Conservation (phyloP, 495 filamentous ascomycete species). For the Aspergillus kassunensis region DNA sequence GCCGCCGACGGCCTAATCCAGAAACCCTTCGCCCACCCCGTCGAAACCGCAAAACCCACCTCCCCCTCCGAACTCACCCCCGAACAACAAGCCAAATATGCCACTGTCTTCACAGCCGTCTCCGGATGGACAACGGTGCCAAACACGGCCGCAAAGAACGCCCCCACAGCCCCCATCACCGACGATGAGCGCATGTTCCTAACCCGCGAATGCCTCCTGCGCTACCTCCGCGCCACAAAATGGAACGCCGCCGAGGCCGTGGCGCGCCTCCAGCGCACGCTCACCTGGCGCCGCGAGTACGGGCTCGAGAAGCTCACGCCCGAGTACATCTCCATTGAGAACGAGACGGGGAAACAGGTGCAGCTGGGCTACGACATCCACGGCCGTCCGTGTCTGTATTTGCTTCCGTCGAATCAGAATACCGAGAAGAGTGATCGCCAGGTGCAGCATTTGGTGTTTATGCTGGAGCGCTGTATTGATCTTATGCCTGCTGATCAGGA, state of each 20-base stretch:
- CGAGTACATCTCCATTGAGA: constrained; percentile 84
- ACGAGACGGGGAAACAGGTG: constrained; percentile 93
- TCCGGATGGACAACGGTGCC: constrained; percentile 70
- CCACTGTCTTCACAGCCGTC: constrained; percentile 61
- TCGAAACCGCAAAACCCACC: constrained; percentile 50
- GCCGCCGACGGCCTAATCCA: constrained; percentile 52
- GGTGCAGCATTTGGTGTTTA: constrained; percentile 89
- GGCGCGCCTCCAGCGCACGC: constrained; percentile 70
- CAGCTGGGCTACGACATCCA: constrained; percentile 82
- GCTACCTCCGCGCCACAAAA: constrained; percentile 90
- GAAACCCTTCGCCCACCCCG: constrained; percentile 65
- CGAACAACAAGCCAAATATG: constrained; percentile 84
- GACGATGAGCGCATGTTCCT: constrained; percentile 85
- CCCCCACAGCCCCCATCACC: constrained; percentile 60
- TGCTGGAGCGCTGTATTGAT: constrained; percentile 87
- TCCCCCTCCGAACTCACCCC: constrained; percentile 54
- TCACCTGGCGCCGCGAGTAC: constrained; percentile 88
- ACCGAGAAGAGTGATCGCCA: constrained; percentile 85
- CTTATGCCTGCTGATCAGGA: constrained; percentile 83
- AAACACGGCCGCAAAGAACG: constrained; percentile 51
- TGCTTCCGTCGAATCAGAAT: constrained; percentile 86
- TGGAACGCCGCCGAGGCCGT: constrained; percentile 76
- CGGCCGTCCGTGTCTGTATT: constrained; percentile 79
- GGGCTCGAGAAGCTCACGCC: constrained; percentile 67
- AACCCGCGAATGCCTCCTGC: constrained; percentile 84